Evolutionary conservation across 139 green algal species (phyloP), one percentile per base, ranked within the genome.

Genomic region (Coccomyxa sp.): DNA sequence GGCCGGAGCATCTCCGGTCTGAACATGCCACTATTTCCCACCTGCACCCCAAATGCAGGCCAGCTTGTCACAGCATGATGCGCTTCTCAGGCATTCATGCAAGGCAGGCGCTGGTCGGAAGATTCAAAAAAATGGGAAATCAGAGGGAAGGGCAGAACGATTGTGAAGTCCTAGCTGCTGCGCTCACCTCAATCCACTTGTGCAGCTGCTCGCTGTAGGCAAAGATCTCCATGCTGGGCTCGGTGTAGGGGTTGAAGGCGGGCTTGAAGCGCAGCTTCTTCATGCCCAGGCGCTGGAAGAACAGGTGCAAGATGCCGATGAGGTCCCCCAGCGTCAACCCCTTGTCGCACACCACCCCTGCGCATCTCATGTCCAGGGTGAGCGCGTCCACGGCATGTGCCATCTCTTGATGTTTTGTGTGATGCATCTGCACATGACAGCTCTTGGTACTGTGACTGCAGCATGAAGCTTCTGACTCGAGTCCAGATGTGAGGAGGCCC

Each of bases 171-270:
- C n/a, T n/a, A n/a, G n/a, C n/a, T n/a, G n/a, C n/a, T n/a, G n/a
- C n/a, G n/a, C n/a, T n/a, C n/a, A n/a, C n/a, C n/a, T n/a, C n/a
- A n/a, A n/a, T n/a, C n/a, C 64, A 71, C 64, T 71, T 71, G 64
- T 29, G 24, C 64, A 71, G 64, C 64, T 71, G 29, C 64, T 71
- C 64, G n/a, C 64, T 71, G 64, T 71, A 71, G 64, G 84, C 88
- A 90, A 99, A 99, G 85, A 99, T 99, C 88, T 99, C 97, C 96
- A 99, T 99, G 86, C 79, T 92, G 8, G 97, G 97, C 84, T 99
- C 97, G 8, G 97, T 99, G 90, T 99, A 99, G 34, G 97, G 97
- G 90, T 99, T 99, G 91, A 93, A 99, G 16, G 97, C 97, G 40
- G 97, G 97, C 93, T 99, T 99, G 93, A 99, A 99, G 73, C 94